Evolutionary conservation across 768 basidiomycete genomes (phyloP).

Genomic region (Mycena polygramma): DNA sequence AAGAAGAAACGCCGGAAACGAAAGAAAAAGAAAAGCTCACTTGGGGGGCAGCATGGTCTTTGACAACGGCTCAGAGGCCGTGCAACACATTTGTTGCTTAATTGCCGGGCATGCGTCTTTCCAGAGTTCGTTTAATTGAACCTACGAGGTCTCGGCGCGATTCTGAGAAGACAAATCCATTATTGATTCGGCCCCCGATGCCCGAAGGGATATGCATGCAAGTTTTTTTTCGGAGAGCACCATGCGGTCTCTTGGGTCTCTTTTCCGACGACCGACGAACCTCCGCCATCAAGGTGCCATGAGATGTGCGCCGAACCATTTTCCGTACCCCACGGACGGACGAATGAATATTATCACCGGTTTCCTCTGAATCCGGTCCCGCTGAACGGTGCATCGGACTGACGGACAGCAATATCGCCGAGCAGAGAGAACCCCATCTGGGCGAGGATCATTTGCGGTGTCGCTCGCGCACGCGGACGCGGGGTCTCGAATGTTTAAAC

Average conservation of each 20-base stretch:
- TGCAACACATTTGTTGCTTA: background rate
- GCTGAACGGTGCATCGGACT: slow-evolving; percentile 3
- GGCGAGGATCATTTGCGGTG: slow-evolving; percentile 5
- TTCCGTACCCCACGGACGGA: background rate
- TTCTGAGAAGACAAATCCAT: too few relatives aligned
- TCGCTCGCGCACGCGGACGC: background rate
- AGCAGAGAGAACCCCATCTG: slow-evolving; percentile 37
- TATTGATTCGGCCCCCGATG: too few relatives aligned
- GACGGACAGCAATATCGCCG: slow-evolving; percentile 1
- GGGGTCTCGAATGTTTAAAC: slow-evolving; percentile 4
- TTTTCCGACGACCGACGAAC: too few relatives aligned
- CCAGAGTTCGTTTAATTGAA: background rate
- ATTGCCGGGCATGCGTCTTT: background rate
- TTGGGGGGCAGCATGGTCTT: slow-evolving; percentile 33
- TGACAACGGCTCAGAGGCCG: slow-evolving; percentile 26
- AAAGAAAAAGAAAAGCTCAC: slow-evolving; percentile 61
- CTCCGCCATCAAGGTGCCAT: too few relatives aligned
- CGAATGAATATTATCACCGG: background rate
- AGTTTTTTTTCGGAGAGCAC: too few relatives aligned
- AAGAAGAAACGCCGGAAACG: slow-evolving; percentile 71
- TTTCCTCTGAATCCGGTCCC: background rate
- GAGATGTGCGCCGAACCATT: background rate
- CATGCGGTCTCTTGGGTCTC: too few relatives aligned
- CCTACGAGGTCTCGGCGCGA: background rate
- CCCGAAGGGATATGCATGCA: too few relatives aligned